Evolutionary conservation across 495 filamentous ascomycete species (phyloP).

Genomic region (Immersiella caudata): DNA sequence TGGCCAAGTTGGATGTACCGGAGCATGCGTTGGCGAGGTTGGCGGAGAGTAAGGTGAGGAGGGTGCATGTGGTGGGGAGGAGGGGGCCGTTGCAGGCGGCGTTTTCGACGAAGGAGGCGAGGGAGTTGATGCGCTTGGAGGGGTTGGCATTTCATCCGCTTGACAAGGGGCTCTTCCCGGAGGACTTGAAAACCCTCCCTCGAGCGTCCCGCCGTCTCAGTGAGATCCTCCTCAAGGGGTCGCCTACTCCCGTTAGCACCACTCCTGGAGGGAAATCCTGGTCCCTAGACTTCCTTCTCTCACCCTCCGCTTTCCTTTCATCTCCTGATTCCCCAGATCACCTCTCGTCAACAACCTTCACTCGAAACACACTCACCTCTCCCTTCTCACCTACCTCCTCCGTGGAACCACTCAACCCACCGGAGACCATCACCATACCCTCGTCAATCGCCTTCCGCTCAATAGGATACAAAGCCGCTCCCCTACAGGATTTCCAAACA

Average conservation of each 20-base stretch:
- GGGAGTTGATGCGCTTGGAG: slow-evolving; percentile 82
- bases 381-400: slow-evolving; percentile 56
- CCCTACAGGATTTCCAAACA: slow-evolving; percentile 74
- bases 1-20: slow-evolving; percentile 85
- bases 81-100: slow-evolving; percentile 88
- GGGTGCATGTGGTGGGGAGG: slow-evolving; percentile 82
- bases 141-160: slow-evolving; percentile 72
- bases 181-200: slow-evolving; percentile 64
- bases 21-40: slow-evolving; percentile 77
- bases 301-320: slow-evolving; percentile 69
- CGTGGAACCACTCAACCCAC: slow-evolving; percentile 47
- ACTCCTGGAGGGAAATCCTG: slow-evolving; percentile 59
- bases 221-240: slow-evolving; percentile 77
- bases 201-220: slow-evolving; percentile 75
- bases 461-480: slow-evolving; percentile 85
- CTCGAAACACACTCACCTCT: slow-evolving; percentile 56
- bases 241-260: slow-evolving; percentile 41
- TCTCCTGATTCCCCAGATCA: slow-evolving; percentile 44
- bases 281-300: slow-evolving; percentile 81
- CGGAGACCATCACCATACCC: slow-evolving; percentile 46
- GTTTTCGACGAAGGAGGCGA: slow-evolving; percentile 91
- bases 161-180: slow-evolving; percentile 64
- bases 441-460: slow-evolving; percentile 80
- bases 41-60: slow-evolving; percentile 70
- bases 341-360: slow-evolving; percentile 66